Evolutionary conservation across 371 early-diverging fungal genomes (phyloP).

Genomic region (Haplosporangium sp.): DNA sequence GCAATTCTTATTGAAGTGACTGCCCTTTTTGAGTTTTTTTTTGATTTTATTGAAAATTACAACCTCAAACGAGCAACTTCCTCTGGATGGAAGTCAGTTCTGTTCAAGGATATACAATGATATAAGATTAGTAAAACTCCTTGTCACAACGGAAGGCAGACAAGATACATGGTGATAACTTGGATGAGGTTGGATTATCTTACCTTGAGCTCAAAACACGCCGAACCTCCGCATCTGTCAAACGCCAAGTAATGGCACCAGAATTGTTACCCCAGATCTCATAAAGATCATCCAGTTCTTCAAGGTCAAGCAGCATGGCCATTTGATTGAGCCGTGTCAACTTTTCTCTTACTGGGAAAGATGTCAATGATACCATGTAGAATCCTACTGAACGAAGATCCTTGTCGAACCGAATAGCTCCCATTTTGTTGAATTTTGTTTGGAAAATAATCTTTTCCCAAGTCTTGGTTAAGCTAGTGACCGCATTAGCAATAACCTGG

Average conservation of each 20-base stretch:
- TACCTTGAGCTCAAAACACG: conserved; percentile 67
- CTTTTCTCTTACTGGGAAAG: conserved; percentile 76
- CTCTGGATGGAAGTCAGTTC: conserved; percentile 63
- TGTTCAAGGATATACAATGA: conserved; percentile 7
- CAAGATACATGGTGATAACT: no score
- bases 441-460: conserved; percentile 90
- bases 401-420: conserved; percentile 89
- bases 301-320: conserved; percentile 83
- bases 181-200: background rate
- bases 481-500: conserved; percentile 67
- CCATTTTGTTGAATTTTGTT: conserved; percentile 85
- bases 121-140: background rate
- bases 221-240: conserved; percentile 73
- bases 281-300: conserved; percentile 77
- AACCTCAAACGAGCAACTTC: conserved; percentile 60
- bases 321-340: conserved; percentile 87
- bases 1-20: no score
- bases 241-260: conserved; percentile 72
- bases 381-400: conserved; percentile 84
- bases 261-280: conserved; percentile 80
- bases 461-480: conserved; percentile 77
- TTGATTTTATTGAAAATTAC: conserved; percentile 12
- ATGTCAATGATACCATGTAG: conserved; percentile 74
- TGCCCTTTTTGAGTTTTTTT: no score
- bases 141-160: no score